Base-by-base conservation (phyloP, 1,284 basidiomycete species). In the Ustilago sp. region DNA sequence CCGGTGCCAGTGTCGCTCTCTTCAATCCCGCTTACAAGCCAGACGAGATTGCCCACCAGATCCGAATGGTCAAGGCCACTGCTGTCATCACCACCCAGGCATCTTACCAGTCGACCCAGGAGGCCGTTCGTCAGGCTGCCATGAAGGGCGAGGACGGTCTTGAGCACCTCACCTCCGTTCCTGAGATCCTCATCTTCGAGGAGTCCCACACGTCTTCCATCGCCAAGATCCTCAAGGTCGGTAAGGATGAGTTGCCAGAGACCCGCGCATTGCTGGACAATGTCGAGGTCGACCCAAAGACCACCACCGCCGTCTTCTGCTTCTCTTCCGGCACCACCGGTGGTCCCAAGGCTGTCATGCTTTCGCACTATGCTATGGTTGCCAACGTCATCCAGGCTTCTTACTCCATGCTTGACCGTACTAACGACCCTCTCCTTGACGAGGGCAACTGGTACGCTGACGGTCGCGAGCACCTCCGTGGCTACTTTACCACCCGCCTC, bases 321-420 rank as follows among this genome's bases (percentile, higher is more conserved):
- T 83, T 83, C 61, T 80, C 77, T 34, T 85, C 84, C 3, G 84
- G 84, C 48, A 85, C 84, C 11, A 83, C 84, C 3, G 84, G 83
- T 13, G 62, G 74, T 12, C 84, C 84, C 45, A 85, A 85, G 62
- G 84, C 80, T 6, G 83, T 85, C 35, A 67, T 71, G 48, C 74
- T 85, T n/a, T 78, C 83, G 17, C 84, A 85, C 64, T 66, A 64
- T 43, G 81, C 77, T 51, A 57, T 85, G 55, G 74, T 85, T 19
- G 68, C 83, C 58, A 85, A 85, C 68, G 63, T 79, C 38, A 82
- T 85, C 45, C 84, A 85, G 55, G 71, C 81, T 12, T 79, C 77
- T 1, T 80, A 75, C 38, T 67, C 80, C 31, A 74, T 85, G 61
- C 67, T 74, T 28, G 83, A 84, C n/a, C 75, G 83, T 0, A 63